phyloP scores from a whole-genome alignment of 441 rosid species.

The Adansonia gregorii region DNA sequence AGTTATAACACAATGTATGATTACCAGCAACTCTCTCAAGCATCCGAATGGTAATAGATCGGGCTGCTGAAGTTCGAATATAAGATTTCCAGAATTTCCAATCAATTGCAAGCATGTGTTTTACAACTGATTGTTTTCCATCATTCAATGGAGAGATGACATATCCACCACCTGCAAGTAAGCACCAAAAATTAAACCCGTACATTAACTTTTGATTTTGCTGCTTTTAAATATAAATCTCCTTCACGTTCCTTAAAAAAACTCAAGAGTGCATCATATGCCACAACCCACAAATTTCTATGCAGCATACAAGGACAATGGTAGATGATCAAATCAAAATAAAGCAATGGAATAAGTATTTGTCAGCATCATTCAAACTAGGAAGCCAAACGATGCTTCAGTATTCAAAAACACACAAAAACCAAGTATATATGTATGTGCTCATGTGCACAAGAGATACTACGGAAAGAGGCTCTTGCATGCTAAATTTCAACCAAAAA shows the following conservation, averaged over 20 bases:
- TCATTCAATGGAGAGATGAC: constrained; percentile 78
- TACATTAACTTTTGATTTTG: constrained; percentile 18
- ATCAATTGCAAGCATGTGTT: constrained; percentile 98
- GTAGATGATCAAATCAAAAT: not conserved
- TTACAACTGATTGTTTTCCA: constrained; percentile 78
- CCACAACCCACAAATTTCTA: constrained; percentile 15
- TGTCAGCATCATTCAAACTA: not conserved
- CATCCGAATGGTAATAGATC: constrained; percentile 82
- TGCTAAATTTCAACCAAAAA: constrained; percentile 6
- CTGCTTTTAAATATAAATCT: not conserved
- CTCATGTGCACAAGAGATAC: not conserved
- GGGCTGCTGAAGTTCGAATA: constrained; percentile 67
- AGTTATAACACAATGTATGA: not conserved
- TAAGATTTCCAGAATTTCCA: constrained; percentile 95
- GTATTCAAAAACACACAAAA: constrained; percentile 2
- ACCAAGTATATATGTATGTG: not conserved
- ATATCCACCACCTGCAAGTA: constrained; percentile 87
- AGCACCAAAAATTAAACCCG: not conserved
- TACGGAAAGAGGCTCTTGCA: constrained; percentile 9
- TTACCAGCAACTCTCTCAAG: constrained; percentile 92
- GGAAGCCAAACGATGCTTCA: constrained; percentile 18
- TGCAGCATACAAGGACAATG: not conserved
- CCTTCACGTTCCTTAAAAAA: not conserved
- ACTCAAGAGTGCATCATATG: constrained; percentile 16
- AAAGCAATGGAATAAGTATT: constrained; percentile 17